A percentile compares a stretch with the other conserved stretches of the same genome.
Conservation (phyloP, 371 early-diverging fungal genomes). For the Rhizopus stolonifer region DNA sequence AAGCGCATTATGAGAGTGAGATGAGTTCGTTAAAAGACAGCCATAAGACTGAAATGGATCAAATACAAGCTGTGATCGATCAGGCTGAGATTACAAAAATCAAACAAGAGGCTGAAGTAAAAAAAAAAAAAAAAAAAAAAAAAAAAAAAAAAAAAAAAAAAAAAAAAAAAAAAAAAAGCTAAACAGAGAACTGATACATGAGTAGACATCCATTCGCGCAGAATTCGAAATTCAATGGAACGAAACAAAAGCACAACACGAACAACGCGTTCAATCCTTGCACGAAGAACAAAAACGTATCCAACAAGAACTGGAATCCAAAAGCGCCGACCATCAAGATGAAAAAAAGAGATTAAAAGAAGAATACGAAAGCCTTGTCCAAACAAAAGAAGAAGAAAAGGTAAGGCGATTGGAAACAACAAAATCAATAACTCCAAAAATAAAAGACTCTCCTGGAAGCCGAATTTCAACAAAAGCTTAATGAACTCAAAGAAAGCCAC, state of each 20-base stretch:
- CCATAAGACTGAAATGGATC: constrained; percentile 18
- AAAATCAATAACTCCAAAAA: too few species aligned
- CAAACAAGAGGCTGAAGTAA: constrained; percentile 23
- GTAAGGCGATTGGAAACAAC: neutral
- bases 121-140: too few species aligned
- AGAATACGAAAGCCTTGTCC: constrained; percentile 9
- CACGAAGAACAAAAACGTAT: constrained; percentile 20
- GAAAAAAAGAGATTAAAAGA: constrained; percentile 6
- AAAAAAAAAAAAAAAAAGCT: too few species aligned
- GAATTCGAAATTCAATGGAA: constrained; percentile 19
- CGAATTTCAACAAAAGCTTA: constrained; percentile 17
- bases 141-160: too few species aligned
- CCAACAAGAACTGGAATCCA: constrained; percentile 13
- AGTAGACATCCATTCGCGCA: neutral
- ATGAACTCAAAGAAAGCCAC: constrained; percentile 13
- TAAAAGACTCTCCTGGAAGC: constrained; percentile 19
- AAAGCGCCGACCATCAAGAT: constrained; percentile 6
- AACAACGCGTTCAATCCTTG: constrained; percentile 3
- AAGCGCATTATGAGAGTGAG: constrained; percentile 12
- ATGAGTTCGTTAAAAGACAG: constrained; percentile 6
- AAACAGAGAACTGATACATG: too few species aligned
- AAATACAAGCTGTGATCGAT: constrained; percentile 21
- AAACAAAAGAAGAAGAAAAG: constrained; percentile 16
- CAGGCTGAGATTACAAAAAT: constrained; percentile 19
- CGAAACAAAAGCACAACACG: constrained; percentile 9